phyloP scores from a whole-genome alignment of 192 early-diverging fungal genomes.

The Tieghemiomyces parasiticus region DNA sequence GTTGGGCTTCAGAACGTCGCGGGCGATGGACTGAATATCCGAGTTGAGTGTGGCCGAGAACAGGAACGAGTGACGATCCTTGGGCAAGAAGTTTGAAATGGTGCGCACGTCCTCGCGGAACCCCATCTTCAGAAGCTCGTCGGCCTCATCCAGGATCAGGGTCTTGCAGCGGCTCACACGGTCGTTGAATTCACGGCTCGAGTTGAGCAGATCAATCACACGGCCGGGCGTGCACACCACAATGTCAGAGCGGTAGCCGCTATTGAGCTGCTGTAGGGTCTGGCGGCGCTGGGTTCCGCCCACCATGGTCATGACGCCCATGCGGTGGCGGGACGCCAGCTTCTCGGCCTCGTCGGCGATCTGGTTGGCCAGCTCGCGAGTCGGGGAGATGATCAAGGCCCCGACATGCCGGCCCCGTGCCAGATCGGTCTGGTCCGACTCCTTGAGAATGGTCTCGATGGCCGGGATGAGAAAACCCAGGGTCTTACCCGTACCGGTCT shows the following conservation, averaged over 20 bases:
- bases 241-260: conserved; percentile 38
- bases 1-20: conserved; percentile 39
- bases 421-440: conserved; percentile 23
- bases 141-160: conserved; percentile 90
- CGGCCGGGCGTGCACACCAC: conserved; percentile 95
- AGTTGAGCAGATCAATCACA: conserved; percentile 53
- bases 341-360: conserved; percentile 62
- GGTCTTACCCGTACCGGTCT: conserved; percentile 97
- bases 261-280: not conserved
- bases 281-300: conserved; percentile 33
- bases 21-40: conserved; percentile 52
- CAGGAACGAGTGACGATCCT: conserved; percentile 71
- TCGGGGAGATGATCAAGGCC: conserved; percentile 73
- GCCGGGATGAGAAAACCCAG: conserved; percentile 88
- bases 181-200: conserved; percentile 27
- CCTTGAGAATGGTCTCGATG: conserved; percentile 48
- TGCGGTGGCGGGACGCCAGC: conserved; percentile 35
- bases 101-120: conserved; percentile 73
- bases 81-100: conserved; percentile 45
- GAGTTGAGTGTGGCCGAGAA: conserved; percentile 83
- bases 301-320: conserved; percentile 56
- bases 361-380: conserved; percentile 80
- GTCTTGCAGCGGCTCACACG: conserved; percentile 4
- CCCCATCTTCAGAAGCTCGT: conserved; percentile 88
- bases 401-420: conserved; percentile 33